A percentile compares a stretch with the other conserved stretches of the same genome.
phyloP scores from a whole-genome alignment of 306 rosid species.

The Trichosanthes truncata region DNA sequence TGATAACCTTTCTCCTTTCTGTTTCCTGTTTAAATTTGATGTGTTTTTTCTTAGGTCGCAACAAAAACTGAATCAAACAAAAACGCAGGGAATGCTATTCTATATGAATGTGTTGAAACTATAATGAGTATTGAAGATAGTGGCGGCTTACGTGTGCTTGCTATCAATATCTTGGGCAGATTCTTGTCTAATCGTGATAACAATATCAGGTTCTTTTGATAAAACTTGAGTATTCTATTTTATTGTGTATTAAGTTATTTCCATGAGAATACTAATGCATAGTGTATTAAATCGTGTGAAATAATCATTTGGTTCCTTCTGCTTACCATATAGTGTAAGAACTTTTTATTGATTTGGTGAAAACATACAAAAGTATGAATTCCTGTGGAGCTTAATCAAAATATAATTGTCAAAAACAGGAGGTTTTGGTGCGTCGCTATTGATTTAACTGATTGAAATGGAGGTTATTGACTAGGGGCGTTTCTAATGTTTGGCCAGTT shows the following conservation, averaged over 20 bases:
- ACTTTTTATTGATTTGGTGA: background rate
- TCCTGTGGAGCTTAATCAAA: background rate
- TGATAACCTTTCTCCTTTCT: slow-evolving; percentile 7
- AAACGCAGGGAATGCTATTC: slow-evolving; percentile 93
- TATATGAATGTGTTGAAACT: slow-evolving; percentile 93
- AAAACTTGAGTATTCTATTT: background rate
- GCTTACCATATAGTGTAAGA: background rate
- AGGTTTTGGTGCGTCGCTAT: background rate
- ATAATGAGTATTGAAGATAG: slow-evolving; percentile 95
- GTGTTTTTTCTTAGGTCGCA: slow-evolving; percentile 63
- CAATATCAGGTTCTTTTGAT: slow-evolving; percentile 71
- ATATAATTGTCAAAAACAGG: background rate
- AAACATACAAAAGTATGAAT: background rate
- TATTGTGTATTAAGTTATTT: background rate
- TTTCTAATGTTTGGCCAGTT: background rate
- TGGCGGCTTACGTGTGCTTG: slow-evolving; percentile 96
- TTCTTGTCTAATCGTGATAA: slow-evolving; percentile 96
- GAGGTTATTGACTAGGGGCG: background rate
- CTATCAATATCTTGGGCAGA: slow-evolving; percentile 92
- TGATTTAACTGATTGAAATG: background rate
- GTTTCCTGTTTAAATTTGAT: slow-evolving; percentile 10
- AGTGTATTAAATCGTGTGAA: background rate
- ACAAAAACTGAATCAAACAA: slow-evolving; percentile 96
- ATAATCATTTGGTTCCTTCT: background rate
- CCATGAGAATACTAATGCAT: slow-evolving; percentile 1